These are phyloP conservation scores for Dendrobium huoshanense DNA, from an alignment of 106 monocot genomes.

Conservation along the genomic window DNA sequence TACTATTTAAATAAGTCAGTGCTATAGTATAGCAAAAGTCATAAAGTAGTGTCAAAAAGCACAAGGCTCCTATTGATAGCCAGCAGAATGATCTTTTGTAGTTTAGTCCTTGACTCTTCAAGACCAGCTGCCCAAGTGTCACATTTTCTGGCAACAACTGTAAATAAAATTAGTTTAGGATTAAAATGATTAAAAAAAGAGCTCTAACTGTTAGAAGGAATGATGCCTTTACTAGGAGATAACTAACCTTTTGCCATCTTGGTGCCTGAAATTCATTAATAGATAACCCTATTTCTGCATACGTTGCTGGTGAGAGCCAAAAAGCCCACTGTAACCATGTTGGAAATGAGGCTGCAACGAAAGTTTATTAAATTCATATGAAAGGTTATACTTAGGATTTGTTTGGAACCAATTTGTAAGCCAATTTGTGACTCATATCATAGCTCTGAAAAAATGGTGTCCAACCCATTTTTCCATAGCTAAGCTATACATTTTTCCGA, in stretches of 20 bases:
- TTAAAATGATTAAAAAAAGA: background rate
- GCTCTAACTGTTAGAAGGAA: background rate
- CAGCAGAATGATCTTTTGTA: constrained; percentile 9
- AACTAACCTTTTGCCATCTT: constrained; percentile 23
- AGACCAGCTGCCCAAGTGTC: constrained; percentile 10
- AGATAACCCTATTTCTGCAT: constrained; percentile 21
- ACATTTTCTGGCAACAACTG: constrained; percentile 9
- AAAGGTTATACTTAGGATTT: background rate
- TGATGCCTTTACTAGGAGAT: no score
- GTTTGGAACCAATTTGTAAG: no score
- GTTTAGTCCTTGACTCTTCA: constrained; percentile 4
- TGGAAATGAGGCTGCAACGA: constrained; percentile 16
- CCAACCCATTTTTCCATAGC: background rate
- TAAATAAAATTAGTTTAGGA: background rate
- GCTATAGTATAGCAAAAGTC: constrained; percentile 14
- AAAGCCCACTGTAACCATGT: constrained; percentile 15
- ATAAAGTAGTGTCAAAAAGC: constrained; percentile 10
- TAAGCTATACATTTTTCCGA: background rate
- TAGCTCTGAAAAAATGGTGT: background rate
- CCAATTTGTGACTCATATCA: no score
- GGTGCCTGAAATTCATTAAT: constrained; percentile 20
- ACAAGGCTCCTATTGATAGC: constrained; percentile 19
- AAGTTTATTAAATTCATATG: background rate
- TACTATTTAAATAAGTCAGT: constrained; percentile 14
- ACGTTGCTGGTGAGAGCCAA: constrained; percentile 19